Evolutionary conservation across 2,329 filamentous ascomycete species (phyloP).

Genomic region (Botrytis squamosa): DNA sequence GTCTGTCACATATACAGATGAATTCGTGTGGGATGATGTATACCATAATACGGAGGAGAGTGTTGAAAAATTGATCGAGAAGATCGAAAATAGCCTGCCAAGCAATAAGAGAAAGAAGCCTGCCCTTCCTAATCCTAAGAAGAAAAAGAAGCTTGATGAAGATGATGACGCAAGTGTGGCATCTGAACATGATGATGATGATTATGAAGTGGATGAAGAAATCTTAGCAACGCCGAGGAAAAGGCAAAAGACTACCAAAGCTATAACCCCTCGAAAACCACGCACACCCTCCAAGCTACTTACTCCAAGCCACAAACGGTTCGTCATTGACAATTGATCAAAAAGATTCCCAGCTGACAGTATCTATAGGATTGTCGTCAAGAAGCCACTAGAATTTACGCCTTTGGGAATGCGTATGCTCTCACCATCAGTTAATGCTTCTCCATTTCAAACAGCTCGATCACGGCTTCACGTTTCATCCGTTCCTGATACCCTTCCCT

Average conservation of each 20-base stretch:
- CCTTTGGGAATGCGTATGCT: constrained; percentile 86
- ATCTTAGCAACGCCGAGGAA: constrained; percentile 53
- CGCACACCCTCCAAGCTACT: constrained; percentile 46
- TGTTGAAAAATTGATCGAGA: constrained; percentile 30
- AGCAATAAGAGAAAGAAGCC: constrained; percentile 58
- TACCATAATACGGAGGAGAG: constrained; percentile 49
- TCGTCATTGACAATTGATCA: constrained; percentile 20
- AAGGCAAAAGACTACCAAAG: constrained; percentile 50
- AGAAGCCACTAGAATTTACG: constrained; percentile 92
- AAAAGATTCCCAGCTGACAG: constrained; percentile 4
- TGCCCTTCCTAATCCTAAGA: background rate
- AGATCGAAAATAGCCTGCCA: constrained; percentile 67
- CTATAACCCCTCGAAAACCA: constrained; percentile 37
- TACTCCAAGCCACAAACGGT: constrained; percentile 65
- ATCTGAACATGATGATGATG: constrained; percentile 32
- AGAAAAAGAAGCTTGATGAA: constrained; percentile 28
- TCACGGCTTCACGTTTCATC: constrained; percentile 90
- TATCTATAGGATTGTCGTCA: constrained; percentile 60
- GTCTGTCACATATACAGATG: constrained; percentile 86
- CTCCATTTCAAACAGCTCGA: constrained; percentile 88
- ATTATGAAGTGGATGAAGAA: constrained; percentile 23
- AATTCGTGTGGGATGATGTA: constrained; percentile 88
- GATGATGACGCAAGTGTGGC: constrained; percentile 28
- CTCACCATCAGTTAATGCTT: constrained; percentile 71
- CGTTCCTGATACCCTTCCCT: constrained; percentile 84